Conservation (phyloP, 1,284 basidiomycete genomes). For the Ceratobasidium sp. region DNA sequence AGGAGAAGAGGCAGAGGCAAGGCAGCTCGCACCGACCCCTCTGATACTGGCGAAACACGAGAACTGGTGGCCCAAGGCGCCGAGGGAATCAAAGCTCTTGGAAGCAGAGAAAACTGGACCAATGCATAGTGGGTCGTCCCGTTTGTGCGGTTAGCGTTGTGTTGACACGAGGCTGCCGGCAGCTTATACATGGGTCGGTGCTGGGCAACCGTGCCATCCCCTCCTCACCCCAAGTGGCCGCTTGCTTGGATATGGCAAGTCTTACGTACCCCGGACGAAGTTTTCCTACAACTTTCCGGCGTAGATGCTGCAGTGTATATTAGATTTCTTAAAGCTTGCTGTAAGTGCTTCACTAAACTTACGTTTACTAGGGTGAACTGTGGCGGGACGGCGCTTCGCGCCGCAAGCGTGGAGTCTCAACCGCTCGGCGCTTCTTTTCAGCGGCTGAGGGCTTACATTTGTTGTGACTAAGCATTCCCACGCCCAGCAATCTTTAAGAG, state of each 20-base stretch:
- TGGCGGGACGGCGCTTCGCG: too few relatives aligned
- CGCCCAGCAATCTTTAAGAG: too few relatives aligned
- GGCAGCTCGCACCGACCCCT: constrained; percentile 19
- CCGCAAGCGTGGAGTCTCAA: too few relatives aligned
- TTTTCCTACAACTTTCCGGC: constrained; percentile 77
- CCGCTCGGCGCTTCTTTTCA: too few relatives aligned
- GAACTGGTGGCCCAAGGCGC: constrained; percentile 8
- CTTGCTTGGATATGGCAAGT: constrained; percentile 80
- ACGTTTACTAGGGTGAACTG: too few relatives aligned
- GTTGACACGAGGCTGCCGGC: constrained; percentile 24
- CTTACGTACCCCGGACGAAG: constrained; percentile 72
- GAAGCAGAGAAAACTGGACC: constrained; percentile 41
- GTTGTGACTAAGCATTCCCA: too few relatives aligned
- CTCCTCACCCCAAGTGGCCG: constrained; percentile 67
- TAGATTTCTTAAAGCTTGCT: constrained; percentile 79
- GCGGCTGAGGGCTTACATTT: too few relatives aligned
- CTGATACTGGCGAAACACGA: constrained; percentile 22
- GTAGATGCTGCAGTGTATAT: constrained; percentile 87
- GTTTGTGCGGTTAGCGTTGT: neutral
- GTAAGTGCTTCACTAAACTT: constrained; percentile 13
- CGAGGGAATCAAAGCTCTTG: constrained; percentile 7
- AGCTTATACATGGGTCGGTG: constrained; percentile 44
- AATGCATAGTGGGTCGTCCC: constrained; percentile 31
- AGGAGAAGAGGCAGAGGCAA: constrained; percentile 35
- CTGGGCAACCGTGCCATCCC: constrained; percentile 54